Evolutionary conservation across 2,329 filamentous ascomycete species (phyloP), one percentile per base, ranked within the genome.

Genomic region (Diaporthe sp.): DNA sequence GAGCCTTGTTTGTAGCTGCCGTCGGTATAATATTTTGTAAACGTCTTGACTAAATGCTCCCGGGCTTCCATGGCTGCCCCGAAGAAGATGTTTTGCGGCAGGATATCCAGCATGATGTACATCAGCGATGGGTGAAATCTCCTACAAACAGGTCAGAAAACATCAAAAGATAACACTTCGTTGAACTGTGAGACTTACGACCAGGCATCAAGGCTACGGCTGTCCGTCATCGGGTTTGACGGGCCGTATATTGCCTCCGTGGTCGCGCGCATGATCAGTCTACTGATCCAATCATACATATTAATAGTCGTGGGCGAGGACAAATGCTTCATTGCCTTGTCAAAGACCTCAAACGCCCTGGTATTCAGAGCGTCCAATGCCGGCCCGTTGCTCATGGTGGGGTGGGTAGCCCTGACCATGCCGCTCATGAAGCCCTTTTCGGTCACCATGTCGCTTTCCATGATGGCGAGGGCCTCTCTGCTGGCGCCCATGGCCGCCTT

Each of bases 171-270:
- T 49, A 31, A 49, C 28, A 28, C 3, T 3, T 0, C 15, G 1
- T 25, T n/a, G 25, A 25, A 4, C 0, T 7, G 55, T 0, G n/a
- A 17, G 5, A 39, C 74, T 75, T 65, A 77, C 77, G 59, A 53
- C 76, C 73, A 76, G 4, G 68, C 70, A 17, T 46, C 25, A 8
- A 78, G 62, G 49, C 71, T 75, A 13, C 65, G 13, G 3, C 49
- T 28, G 4, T 79, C 73, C n/a, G 65, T 61, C 62, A 79, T 72
- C 3, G 78, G 77, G 37, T 79, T 79, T 1, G 49, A 39, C 1
- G 78, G 77, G 0, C 78, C 76, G 51, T 79, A 79, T 1, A 78
- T 49, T 6, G 74, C 74, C 13, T 79, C 76, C 6, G 78, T 79
- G 15, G 78, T 79, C 15, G 78, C 78, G 28, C 53, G 44, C 55